Percentiles rank a stretch among this genome's conserved stretches.
Conservation (phyloP, 208 protist genomes). For the Acanthamoeba sp. region DNA sequence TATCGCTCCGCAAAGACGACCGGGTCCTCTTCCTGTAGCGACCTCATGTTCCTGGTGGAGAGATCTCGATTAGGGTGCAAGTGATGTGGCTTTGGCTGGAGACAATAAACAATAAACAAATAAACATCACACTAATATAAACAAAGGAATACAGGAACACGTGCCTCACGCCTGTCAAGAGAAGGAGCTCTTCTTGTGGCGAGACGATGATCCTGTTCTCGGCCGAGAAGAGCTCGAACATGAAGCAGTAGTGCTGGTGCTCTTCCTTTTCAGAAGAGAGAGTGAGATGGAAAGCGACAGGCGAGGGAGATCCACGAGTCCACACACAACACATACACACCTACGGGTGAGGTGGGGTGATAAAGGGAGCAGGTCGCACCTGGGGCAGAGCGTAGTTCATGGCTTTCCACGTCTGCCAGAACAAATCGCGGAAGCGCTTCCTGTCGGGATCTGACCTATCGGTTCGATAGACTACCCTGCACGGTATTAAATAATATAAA, state of each 20-base stretch:
- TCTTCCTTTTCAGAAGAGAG: not conserved
- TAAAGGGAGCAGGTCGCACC: not conserved
- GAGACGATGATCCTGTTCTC: constrained; percentile 29
- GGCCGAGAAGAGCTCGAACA: constrained; percentile 51
- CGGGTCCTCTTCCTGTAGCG: constrained; percentile 16
- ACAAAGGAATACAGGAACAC: too few relatives aligned
- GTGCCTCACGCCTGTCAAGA: constrained; percentile 3
- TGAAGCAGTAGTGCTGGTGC: constrained; percentile 41
- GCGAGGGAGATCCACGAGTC: too few relatives aligned
- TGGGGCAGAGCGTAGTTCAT: not conserved
- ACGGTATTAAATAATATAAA: too few relatives aligned
- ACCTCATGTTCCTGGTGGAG: not conserved
- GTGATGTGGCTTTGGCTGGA: too few relatives aligned
- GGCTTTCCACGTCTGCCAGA: constrained; percentile 3
- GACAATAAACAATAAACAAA: too few relatives aligned
- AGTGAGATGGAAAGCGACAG: too few relatives aligned
- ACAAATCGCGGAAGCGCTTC: constrained; percentile 8
- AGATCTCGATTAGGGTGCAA: constrained; percentile 12
- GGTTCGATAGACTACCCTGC: not conserved
- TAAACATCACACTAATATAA: too few relatives aligned
- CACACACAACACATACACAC: too few relatives aligned
- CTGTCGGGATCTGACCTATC: not conserved
- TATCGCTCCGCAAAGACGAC: constrained; percentile 15
- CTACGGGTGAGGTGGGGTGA: too few relatives aligned
- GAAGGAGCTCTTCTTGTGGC: not conserved